Evolutionary conservation across 1,284 basidiomycete genomes (phyloP).

Genomic region (Moesziomyces aphidis): DNA sequence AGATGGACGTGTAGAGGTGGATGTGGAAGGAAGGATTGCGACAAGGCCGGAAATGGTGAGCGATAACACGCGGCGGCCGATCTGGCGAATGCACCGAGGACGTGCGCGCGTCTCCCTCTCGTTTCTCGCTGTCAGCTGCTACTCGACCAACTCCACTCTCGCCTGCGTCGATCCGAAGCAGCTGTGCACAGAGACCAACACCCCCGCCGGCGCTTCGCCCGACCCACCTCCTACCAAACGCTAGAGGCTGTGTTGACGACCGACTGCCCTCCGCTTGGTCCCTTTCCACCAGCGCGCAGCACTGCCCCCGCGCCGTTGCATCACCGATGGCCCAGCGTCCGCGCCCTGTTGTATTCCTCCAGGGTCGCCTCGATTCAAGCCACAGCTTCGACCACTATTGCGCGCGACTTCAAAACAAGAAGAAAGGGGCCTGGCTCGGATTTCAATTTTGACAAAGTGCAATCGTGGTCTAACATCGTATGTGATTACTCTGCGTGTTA

Average conservation of each 20-base stretch:
- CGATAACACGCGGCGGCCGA: slow-evolving; percentile 8
- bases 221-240: background rate
- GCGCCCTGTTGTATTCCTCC: slow-evolving; percentile 1
- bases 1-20: slow-evolving; percentile 1
- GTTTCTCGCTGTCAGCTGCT: background rate
- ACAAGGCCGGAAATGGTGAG: background rate
- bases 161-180: background rate
- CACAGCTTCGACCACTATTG: background rate
- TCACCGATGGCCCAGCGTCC: slow-evolving; percentile 7
- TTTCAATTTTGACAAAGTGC: no score
- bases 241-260: slow-evolving; percentile 5
- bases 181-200: slow-evolving; percentile 1
- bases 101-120: slow-evolving; percentile 6
- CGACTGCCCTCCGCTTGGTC: no score
- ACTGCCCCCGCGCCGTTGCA: background rate
- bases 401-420: background rate
- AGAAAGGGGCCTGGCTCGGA: no score
- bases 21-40: slow-evolving; percentile 1
- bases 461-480: no score
- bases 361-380: background rate
- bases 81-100: background rate
- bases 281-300: no score
- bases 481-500: no score
- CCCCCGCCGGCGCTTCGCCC: background rate
- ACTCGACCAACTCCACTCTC: background rate